Evolutionary conservation across 1,139 yeast genomes (phyloP).

Genomic region (Kodamaea fungicola): DNA sequence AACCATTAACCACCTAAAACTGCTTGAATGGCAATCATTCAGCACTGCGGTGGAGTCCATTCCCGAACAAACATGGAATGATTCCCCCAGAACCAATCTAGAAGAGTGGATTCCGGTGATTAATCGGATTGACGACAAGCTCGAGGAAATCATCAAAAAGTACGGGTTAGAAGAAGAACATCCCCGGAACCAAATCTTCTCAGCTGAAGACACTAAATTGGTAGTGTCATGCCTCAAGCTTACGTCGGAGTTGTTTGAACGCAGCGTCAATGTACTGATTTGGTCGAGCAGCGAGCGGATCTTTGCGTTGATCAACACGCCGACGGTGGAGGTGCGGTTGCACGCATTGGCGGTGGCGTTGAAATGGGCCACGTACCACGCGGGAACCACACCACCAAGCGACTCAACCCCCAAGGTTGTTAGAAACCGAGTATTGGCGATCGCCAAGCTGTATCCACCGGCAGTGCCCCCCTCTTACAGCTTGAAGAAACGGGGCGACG

Average conservation of each 20-base stretch:
- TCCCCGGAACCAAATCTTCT: constrained; percentile 45
- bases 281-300: constrained; percentile 68
- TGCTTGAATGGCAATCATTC: constrained; percentile 24
- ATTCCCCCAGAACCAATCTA: constrained; percentile 68
- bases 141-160: constrained; percentile 51
- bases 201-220: constrained; percentile 41
- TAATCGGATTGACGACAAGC: constrained; percentile 68
- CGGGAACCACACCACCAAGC: neutral
- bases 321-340: constrained; percentile 57
- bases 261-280: constrained; percentile 64
- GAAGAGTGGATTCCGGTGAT: constrained; percentile 75
- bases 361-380: constrained; percentile 45
- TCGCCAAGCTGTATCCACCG: constrained; percentile 57
- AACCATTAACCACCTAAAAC: constrained; percentile 30
- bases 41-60: constrained; percentile 21
- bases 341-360: constrained; percentile 65
- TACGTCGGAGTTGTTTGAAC: constrained; percentile 60
- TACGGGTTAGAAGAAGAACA: constrained; percentile 52
- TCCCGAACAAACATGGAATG: constrained; percentile 38
- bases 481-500: constrained; percentile 14
- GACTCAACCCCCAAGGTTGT: constrained; percentile 39
- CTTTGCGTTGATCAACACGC: constrained; percentile 55
- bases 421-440: constrained; percentile 44
- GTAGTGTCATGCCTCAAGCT: constrained; percentile 57
- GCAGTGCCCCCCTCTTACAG: constrained; percentile 41